These are phyloP conservation scores for Penicillium griseofulvum DNA, from an alignment of 2,329 filamentous ascomycete species.

Conservation along the genomic window DNA sequence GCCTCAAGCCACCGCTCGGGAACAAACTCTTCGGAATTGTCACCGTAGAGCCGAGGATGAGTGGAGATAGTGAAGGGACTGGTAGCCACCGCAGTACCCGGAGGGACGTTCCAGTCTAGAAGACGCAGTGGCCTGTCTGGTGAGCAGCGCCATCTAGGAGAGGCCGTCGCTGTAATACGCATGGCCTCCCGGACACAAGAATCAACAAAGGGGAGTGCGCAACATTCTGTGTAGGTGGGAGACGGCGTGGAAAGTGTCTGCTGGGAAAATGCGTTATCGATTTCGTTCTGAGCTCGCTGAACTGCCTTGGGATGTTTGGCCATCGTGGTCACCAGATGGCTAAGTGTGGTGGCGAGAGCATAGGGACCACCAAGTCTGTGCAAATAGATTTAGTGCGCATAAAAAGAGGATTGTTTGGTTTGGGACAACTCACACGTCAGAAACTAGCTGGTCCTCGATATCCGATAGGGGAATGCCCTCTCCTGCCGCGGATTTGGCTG, in stretches of 20 bases:
- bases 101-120: background rate
- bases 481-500: background rate
- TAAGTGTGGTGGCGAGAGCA: background rate
- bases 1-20: background rate
- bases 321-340: background rate
- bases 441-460: background rate
- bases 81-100: background rate
- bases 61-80: background rate
- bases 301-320: background rate
- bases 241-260: background rate
- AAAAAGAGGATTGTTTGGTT: background rate
- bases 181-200: background rate
- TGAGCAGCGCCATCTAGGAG: background rate
- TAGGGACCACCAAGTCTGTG: background rate
- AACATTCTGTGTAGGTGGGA: background rate
- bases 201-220: background rate
- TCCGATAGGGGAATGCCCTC: background rate
- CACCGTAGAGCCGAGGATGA: background rate
- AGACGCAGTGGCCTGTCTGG: background rate
- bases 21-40: background rate
- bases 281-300: background rate
- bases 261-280: background rate
- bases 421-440: background rate
- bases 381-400: background rate
- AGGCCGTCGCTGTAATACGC: background rate